A percentile compares a stretch with the other conserved stretches of the same genome.
Conservation (phyloP, 345 rosid species). For the Erysimum cheiranthoides region DNA sequence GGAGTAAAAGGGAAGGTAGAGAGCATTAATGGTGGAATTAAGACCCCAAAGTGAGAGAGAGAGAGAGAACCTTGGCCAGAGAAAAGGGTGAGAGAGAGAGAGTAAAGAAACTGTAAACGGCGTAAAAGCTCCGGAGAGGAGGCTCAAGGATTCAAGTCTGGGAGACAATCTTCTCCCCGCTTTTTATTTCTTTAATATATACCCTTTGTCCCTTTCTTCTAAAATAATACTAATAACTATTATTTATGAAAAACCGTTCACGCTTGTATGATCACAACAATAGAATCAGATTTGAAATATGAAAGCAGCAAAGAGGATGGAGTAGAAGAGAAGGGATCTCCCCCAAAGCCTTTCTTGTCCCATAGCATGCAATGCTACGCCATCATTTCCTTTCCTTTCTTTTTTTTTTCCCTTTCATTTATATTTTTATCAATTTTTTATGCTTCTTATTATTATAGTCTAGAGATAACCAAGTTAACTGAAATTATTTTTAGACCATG, state of each 20-base stretch:
- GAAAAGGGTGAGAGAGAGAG: background rate
- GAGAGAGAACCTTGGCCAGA: conserved; percentile 5
- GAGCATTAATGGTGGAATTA: conserved; percentile 34
- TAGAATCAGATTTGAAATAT: conserved; percentile 1
- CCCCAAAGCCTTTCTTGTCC: conserved; percentile 43
- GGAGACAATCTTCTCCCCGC: conserved; percentile 29
- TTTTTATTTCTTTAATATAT: background rate
- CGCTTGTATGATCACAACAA: conserved; percentile 26
- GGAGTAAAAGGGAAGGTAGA: conserved; percentile 7
- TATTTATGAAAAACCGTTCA: conserved; percentile 1
- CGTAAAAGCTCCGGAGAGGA: conserved; percentile 9
- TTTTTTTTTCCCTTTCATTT: background rate
- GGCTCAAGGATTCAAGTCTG: conserved; percentile 19
- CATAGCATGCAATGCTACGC: conserved; percentile 40
- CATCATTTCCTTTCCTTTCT: conserved; percentile 23
- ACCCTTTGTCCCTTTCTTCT: background rate
- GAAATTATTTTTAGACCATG: conserved; percentile 9
- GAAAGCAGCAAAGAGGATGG: conserved; percentile 1
- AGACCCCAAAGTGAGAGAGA: conserved; percentile 8
- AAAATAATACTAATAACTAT: background rate
- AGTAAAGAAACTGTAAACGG: background rate
- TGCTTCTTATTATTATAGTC: background rate
- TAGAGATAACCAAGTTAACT: background rate
- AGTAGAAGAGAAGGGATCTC: conserved; percentile 42
- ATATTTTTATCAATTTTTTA: too few relatives aligned